Base-by-base conservation (phyloP, 1,139 yeast species). In the Protomyces arabidopsidicola region DNA sequence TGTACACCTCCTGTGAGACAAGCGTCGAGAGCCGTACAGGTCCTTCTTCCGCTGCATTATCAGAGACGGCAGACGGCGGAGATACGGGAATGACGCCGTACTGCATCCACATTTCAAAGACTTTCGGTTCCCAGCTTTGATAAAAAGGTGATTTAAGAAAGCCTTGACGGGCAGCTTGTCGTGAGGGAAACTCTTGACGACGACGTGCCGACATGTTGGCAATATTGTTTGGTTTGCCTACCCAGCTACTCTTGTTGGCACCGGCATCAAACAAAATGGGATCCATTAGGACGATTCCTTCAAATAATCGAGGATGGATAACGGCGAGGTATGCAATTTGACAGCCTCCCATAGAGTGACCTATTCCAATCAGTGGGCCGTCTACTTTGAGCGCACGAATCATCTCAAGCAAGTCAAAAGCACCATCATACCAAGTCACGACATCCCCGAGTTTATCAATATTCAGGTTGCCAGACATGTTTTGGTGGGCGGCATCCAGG, bases 341-440 rank as follows among this genome's bases (percentile, higher is more conserved):
- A 12, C 62, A 54, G 24, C 67, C 69, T n/a, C 69, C 69, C 64
- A 68, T 66, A 8, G 69, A 67, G 48, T 68, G 69, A 9, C 69
- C 69, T 10, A 68, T 20, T 2, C 65, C 69, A 12, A 68, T 38
- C 4, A 68, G 20, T 6, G 69, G 69, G 5, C 35, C 36, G 42
- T 58, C 62, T 3, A 38, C 34, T 2, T 53, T 50, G 22, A 63
- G 57, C 14, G 45, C 48, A 12, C 65, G 66, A 18, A 68, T 45
- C 57, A 65, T 62, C 42, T 53, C 45, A 8, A 55, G 34, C 20
- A 67, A 34, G 51, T 67, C 69, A 2, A 39, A 55, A 1, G 66
- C 64, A 18, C 53, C n/a, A 55, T 67, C 69, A 4, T 65, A 34
- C 60, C 60, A 53, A 42, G 60, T 50, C 12, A 51, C 53, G 16